These are phyloP conservation scores for Leptodontidium sp. DNA, from an alignment of 2,329 filamentous ascomycete species.

Conservation along the genomic window DNA sequence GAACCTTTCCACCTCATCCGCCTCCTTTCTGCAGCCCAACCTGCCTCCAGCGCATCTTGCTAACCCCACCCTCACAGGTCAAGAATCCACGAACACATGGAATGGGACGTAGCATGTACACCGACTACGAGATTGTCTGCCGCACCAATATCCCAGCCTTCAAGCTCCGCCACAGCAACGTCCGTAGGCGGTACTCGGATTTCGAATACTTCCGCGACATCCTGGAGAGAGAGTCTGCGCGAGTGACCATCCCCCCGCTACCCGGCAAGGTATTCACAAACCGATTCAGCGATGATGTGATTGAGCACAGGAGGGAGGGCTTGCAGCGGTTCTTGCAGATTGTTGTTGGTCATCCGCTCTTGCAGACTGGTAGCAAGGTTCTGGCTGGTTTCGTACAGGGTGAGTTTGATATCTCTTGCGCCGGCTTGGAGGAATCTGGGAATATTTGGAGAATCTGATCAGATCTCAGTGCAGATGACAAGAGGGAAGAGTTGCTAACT, in stretches of 20 bases:
- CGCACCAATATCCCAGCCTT: constrained; percentile 99
- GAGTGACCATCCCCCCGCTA: constrained; percentile 93
- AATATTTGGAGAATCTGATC: not conserved
- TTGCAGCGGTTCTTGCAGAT: constrained; percentile 97
- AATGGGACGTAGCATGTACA: constrained; percentile 96
- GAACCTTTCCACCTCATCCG: not conserved
- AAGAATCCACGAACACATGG: constrained; percentile 94
- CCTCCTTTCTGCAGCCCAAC: constrained; percentile 23
- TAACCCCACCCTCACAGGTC: constrained; percentile 64
- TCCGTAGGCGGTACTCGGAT: constrained; percentile 94
- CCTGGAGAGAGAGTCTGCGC: constrained; percentile 90
- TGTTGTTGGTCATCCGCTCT: constrained; percentile 91
- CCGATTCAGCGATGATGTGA: constrained; percentile 97
- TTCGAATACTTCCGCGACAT: constrained; percentile 99
- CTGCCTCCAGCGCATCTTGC: constrained; percentile 16
- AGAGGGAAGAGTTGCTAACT: constrained; percentile 31
- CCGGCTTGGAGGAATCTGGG: not conserved
- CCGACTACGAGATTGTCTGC: constrained; percentile 97
- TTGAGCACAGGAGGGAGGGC: constrained; percentile 90
- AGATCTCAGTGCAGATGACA: not conserved
- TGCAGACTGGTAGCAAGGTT: constrained; percentile 98
- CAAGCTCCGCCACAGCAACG: constrained; percentile 88
- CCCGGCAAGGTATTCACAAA: constrained; percentile 99
- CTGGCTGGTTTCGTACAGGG: constrained; percentile 96
- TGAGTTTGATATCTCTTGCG: constrained; percentile 53